Evolutionary conservation across 192 early-diverging fungal species (phyloP), one percentile per base, ranked within the genome.

Genomic region (Funneliformis geosporum): DNA sequence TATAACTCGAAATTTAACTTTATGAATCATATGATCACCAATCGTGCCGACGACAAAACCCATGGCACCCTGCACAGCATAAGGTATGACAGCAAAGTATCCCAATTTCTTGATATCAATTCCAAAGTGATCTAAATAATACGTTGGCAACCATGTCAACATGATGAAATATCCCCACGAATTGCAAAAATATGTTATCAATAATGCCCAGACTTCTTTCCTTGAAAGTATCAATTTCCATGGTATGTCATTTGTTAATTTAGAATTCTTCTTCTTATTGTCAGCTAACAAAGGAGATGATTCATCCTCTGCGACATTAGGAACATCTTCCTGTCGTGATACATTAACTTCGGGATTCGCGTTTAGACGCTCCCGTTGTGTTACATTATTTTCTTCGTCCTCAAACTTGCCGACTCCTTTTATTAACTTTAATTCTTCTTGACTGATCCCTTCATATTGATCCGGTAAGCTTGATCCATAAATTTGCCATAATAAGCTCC

Each of bases 51-150:
- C 76, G 2, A 68, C 43, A 1, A 81, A 61, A 18, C 80, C 82
- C 40, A 83, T 40, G 18, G 73, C 55, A 4, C 82, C 76, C 38
- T 85, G 84, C 0, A 76, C 69, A 21, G 75, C 75, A 1, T 80
- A 83, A 21, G 84, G 84, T 16, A 42, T 81, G 82, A 81, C 84
- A 61, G 84, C 28, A 59, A 67, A 83, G 60, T 82, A 85, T 9
- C 84, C 84, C 66, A 85, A 80, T 64, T 82, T 81, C 27, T 81
- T 82, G 0, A 85, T 76, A 62, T 85, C 84, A 7, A 82, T 80
- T 2, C 74, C 80, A 28, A 81, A 85, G 21, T 59, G 80, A 28
- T 85, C 84, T 4, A 83, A 60, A 60, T 81, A 85, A 46, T 83
- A 85, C 5, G 84, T 83, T 23, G 84, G 84, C 5, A 83, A 8